Evolutionary conservation across 1,139 yeast species (phyloP).

Genomic region (Saccharomyces hybrid): DNA sequence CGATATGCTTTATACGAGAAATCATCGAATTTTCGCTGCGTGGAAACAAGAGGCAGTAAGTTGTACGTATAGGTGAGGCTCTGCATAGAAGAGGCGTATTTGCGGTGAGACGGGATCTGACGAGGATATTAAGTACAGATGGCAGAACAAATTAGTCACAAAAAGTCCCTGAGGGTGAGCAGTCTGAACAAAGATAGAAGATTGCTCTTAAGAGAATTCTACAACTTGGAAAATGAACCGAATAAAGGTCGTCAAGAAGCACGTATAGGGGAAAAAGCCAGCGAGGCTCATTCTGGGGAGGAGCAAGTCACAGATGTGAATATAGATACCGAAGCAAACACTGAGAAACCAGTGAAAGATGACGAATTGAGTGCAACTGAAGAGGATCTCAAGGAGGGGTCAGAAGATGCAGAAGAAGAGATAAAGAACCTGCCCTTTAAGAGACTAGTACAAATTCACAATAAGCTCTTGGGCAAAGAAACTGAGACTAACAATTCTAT

Average conservation of each 20-base stretch:
- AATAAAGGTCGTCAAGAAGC: constrained; percentile 12
- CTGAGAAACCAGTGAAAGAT: not conserved
- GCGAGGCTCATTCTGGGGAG: not conserved
- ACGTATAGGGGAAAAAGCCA: constrained; percentile 7
- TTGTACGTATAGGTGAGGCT: constrained; percentile 2
- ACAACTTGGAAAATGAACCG: constrained; percentile 32
- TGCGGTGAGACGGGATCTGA: not conserved
- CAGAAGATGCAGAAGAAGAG: constrained; percentile 19
- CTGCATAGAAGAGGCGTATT: not conserved
- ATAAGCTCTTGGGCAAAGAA: constrained; percentile 36
- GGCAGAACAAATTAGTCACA: constrained; percentile 32
- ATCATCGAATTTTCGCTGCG: constrained; percentile 1
- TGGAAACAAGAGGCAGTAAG: constrained; percentile 1
- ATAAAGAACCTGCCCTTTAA: constrained; percentile 36
- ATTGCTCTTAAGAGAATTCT: constrained; percentile 39
- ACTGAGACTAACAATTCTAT: constrained; percentile 41
- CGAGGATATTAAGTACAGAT: constrained; percentile 5
- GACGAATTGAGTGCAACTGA: constrained; percentile 11
- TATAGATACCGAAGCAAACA: not conserved
- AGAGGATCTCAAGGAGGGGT: not conserved
- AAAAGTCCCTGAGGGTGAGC: constrained; percentile 27
- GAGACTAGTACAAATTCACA: constrained; percentile 36
- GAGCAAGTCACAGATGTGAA: constrained; percentile 1
- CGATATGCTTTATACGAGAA: not conserved
- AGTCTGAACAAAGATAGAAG: constrained; percentile 34